These are phyloP conservation scores for Pisolithus microcarpus DNA, from an alignment of 768 basidiomycete genomes.

Conservation along the genomic window DNA sequence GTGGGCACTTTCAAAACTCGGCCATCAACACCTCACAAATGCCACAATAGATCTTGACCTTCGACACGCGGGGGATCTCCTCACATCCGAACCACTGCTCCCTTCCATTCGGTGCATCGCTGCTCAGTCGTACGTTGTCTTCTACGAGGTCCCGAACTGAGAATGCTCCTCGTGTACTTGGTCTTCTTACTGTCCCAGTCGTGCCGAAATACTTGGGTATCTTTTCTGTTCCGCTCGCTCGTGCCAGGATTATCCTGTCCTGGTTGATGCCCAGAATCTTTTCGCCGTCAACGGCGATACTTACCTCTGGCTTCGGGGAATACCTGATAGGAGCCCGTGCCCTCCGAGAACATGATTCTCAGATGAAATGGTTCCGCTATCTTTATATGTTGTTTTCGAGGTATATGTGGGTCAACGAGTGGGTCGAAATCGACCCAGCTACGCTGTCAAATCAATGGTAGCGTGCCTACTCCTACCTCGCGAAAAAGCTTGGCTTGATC, in stretches of 20 bases:
- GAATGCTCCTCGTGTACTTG: slow-evolving; percentile 40
- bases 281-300: slow-evolving; percentile 24
- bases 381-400: slow-evolving; percentile 72
- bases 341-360: slow-evolving; percentile 66
- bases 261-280: neutral
- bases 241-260: slow-evolving; percentile 32
- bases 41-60: slow-evolving; percentile 67
- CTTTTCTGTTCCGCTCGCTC: slow-evolving; percentile 44
- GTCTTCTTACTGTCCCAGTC: slow-evolving; percentile 52
- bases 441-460: neutral
- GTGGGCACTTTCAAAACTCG: slow-evolving; percentile 34
- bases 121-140: slow-evolving; percentile 32
- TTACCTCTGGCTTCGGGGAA: slow-evolving; percentile 49
- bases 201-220: slow-evolving; percentile 55
- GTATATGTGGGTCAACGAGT: slow-evolving; percentile 93
- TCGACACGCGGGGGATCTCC: slow-evolving; percentile 73
- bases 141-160: slow-evolving; percentile 23
- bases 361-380: slow-evolving; percentile 88
- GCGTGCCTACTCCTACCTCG: too few species aligned
- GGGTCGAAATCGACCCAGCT: slow-evolving; percentile 41
- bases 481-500: too few species aligned
- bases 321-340: slow-evolving; percentile 57
- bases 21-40: neutral
- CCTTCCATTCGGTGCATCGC: slow-evolving; percentile 48
- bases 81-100: slow-evolving; percentile 82